phyloP scores from a whole-genome alignment of 129 eudicot species.

The Cynara cardunculus region DNA sequence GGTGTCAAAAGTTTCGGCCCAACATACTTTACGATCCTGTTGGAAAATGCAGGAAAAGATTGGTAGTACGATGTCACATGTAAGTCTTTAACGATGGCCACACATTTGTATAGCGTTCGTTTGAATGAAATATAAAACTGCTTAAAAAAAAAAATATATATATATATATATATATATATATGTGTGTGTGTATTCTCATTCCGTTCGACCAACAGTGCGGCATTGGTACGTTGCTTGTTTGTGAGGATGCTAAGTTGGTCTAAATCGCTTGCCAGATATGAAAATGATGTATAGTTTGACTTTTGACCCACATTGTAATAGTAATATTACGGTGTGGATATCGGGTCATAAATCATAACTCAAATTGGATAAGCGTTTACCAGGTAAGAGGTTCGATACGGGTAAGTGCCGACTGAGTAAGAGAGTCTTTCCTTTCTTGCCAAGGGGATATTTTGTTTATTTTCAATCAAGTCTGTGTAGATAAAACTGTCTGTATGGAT shows the following conservation, averaged over 20 bases:
- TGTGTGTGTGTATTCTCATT: background rate
- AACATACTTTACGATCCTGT: background rate
- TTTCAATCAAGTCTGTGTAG: too few species aligned
- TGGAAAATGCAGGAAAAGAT: background rate
- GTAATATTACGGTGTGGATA: background rate
- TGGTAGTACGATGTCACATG: conserved; percentile 9
- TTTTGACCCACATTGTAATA: too few species aligned
- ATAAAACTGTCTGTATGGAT: too few species aligned
- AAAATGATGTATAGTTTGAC: background rate
- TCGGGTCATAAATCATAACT: background rate
- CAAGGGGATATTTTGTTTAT: too few species aligned
- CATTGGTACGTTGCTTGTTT: conserved; percentile 3
- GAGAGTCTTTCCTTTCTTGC: background rate
- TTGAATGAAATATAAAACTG: conserved; percentile 12
- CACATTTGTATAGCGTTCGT: background rate
- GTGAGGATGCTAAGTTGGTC: background rate
- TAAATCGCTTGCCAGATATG: background rate
- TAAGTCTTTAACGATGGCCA: conserved; percentile 1
- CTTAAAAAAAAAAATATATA: background rate
- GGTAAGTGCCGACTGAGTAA: background rate
- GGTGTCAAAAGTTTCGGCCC: background rate
- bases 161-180: too few species aligned
- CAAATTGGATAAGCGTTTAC: background rate
- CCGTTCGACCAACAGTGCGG: background rate
- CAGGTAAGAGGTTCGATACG: background rate